phyloP scores from a whole-genome alignment of 1,284 basidiomycete genomes.

The Leucoagaricus sp. region DNA sequence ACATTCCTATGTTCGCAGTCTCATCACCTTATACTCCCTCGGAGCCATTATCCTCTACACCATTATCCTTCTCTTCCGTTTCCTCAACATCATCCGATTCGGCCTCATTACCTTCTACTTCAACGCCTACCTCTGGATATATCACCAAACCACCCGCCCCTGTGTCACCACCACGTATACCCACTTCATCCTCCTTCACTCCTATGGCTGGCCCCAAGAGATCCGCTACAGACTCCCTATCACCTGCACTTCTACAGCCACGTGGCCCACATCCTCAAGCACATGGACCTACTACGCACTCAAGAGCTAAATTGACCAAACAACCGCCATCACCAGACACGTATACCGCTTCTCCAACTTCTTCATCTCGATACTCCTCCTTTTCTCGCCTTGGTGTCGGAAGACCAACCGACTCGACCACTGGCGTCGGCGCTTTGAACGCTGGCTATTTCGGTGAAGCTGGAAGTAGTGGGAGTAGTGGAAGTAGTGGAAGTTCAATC shows the following conservation, averaged over 20 bases:
- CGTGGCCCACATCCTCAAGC: background rate
- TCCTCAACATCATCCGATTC: background rate
- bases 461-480: background rate
- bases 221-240: background rate
- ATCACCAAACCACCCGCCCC: constrained; percentile 13
- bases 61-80: background rate
- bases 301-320: background rate
- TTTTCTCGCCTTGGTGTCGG: background rate
- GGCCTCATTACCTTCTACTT: background rate
- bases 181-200: background rate
- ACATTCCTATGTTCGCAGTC: background rate
- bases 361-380: background rate
- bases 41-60: background rate
- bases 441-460: background rate
- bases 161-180: background rate
- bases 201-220: background rate
- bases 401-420: background rate
- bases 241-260: background rate
- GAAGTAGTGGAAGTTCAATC: background rate
- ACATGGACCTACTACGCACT: background rate
- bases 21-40: background rate
- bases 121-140: background rate
- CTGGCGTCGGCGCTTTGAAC: background rate
- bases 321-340: constrained; percentile 14
- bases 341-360: background rate